phyloP scores from a whole-genome alignment of 108 stramenopile genomes.

The Nitzschia sp. region DNA sequence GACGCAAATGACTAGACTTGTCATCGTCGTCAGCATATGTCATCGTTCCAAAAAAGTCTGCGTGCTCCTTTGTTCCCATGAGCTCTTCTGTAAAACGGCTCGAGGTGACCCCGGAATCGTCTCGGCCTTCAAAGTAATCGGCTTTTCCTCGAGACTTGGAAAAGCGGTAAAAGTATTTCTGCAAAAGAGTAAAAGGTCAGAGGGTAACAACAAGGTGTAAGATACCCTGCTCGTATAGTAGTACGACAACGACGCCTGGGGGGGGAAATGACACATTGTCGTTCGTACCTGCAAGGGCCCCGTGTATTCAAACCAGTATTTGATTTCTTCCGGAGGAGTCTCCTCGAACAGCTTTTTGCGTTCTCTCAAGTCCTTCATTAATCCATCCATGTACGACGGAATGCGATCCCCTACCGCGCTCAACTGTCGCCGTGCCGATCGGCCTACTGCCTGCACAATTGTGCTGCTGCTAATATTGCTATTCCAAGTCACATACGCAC shows the following conservation, averaged over 20 bases:
- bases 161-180: slow-evolving; percentile 92
- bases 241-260: background rate
- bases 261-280: background rate
- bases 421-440: slow-evolving; percentile 15
- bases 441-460: background rate
- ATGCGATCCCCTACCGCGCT: slow-evolving; percentile 35
- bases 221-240: too few species aligned
- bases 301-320: slow-evolving; percentile 92
- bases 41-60: slow-evolving; percentile 43
- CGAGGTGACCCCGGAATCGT: slow-evolving; percentile 86
- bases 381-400: slow-evolving; percentile 72
- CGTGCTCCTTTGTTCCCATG: slow-evolving; percentile 55
- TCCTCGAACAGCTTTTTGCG: slow-evolving; percentile 84
- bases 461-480: background rate
- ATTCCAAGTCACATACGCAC: slow-evolving; percentile 13
- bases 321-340: slow-evolving; percentile 85
- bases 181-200: slow-evolving; percentile 18
- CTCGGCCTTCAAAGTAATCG: slow-evolving; percentile 88
- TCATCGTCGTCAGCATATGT: slow-evolving; percentile 26
- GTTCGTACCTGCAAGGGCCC: slow-evolving; percentile 84
- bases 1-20: slow-evolving; percentile 40
- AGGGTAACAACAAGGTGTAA: background rate
- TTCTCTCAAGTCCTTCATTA: slow-evolving; percentile 68
- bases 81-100: slow-evolving; percentile 66
- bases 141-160: slow-evolving; percentile 82